Conservation (phyloP, 768 basidiomycete species). For the Lentinus brumalis region DNA sequence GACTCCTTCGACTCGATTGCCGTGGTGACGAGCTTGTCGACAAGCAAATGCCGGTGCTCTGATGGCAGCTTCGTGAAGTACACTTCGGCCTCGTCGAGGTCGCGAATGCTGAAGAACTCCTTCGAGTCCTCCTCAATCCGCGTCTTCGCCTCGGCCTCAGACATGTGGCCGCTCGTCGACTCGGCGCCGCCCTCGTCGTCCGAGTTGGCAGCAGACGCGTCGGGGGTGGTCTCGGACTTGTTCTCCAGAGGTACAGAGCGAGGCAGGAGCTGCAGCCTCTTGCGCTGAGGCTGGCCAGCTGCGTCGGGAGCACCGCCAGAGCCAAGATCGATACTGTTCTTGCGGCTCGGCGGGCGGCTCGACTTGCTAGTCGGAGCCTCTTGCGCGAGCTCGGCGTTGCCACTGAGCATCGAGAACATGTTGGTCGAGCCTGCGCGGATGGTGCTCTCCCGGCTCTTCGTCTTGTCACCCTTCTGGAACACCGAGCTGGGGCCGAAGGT, state of each 20-base stretch:
- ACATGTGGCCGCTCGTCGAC: constrained; percentile 43
- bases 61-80: constrained; percentile 79
- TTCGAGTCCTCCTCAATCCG: constrained; percentile 82
- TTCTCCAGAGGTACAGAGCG: constrained; percentile 67
- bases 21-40: constrained; percentile 68
- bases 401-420: constrained; percentile 86
- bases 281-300: constrained; percentile 58
- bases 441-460: constrained; percentile 62
- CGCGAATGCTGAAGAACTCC: constrained; percentile 86
- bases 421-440: constrained; percentile 82
- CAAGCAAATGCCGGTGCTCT: constrained; percentile 61
- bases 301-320: constrained; percentile 48
- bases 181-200: constrained; percentile 48
- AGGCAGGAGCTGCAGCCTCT: constrained; percentile 73
- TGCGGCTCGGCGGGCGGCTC: constrained; percentile 51
- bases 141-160: constrained; percentile 65
- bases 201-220: constrained; percentile 48
- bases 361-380: constrained; percentile 54
- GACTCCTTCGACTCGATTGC: constrained; percentile 79
- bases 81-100: constrained; percentile 82
- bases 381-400: constrained; percentile 54
- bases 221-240: constrained; percentile 38
- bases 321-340: constrained; percentile 53
- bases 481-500: constrained; percentile 86
- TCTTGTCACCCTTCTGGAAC: constrained; percentile 73